Base-by-base conservation (phyloP, 805 yeast species). In the Zygosaccharomyces siamensis region DNA sequence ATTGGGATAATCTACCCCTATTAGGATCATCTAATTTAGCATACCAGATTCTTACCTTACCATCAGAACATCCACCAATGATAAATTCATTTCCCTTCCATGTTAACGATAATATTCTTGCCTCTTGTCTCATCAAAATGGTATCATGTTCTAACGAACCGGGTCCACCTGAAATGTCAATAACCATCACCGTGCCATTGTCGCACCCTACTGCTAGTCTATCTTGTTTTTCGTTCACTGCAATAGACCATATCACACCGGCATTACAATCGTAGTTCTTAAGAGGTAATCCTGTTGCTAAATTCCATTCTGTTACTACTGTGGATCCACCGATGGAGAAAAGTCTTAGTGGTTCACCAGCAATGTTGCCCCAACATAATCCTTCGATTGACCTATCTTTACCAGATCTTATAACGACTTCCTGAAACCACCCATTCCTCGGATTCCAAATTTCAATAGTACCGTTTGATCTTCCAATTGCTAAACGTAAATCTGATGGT, bases 401-500 rank as follows among this genome's bases (percentile, higher is more conserved):
- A 2, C 95, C 89, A 10, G 98, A 97, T 47, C 78, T 79, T 39
- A 92, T 73, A 0, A 79, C 72, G 18, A 68, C 65, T 61, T 93
- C 97, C 54, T 87, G 89, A 46, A 80, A 70, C 97, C 97, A 90
- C 59, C 79, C 77, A 52, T 76, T 74, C 59, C 82, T 75, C 36
- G 96, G 96, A 65, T 88, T 88, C 97, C 98, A 92, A 30, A 93
- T 81, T 68, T 93, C 99, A 50, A 93, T 86, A 61, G 90, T 90
- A 35, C 99, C 99, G 63, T 93, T 90, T 40, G 88, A 79, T 65
- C 97, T 78, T 27, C 97, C 98, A 5, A 92, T 86, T 0, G 98
- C 97, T 33, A 93, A 69, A 51, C 97, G 63, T 47, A 89, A 71
- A 50, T 79, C 83, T 21, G 66, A 68, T 24, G 80, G 82, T 1